Evolutionary conservation across 805 yeast genomes (phyloP), one percentile per base, ranked within the genome.

Genomic region (Teunomyces funiuensis): DNA sequence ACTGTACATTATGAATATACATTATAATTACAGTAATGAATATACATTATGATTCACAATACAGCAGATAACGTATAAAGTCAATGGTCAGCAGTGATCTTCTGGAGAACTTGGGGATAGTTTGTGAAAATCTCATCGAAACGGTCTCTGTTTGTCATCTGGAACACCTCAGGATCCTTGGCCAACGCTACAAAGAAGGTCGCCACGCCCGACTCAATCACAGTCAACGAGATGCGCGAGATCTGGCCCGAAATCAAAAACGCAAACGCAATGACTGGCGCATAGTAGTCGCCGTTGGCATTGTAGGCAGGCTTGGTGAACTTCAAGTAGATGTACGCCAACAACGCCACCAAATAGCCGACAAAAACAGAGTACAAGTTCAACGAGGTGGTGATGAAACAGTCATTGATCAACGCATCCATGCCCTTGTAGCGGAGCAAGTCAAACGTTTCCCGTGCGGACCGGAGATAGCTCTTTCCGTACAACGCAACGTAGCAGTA

Each of bases 131-230:
- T 73, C 51, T 75, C 80, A 45, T 83, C 81, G 54, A 82, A 85
- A 46, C 79, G 60, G 43, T 66, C 66, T 49, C 95, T 88, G 57
- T 88, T 83, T 33, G 85, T 76, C 65, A 74, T 73, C 56, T 79
- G 81, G 70, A 85, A 83, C 6, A 85, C 80, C 52, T 87, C 95
- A 0, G 97, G 97, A 52, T 88, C 90, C 53, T 81, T 79, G 10
- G 90, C 88, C 54, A 87, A 70, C 0, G 93, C 89, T 34, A 90
- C 83, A 61, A 88, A 83, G 58, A 90, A 83, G 0, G 96, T 85
- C 16, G 90, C 79, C 8, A 82, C 80, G 9, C 97, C 97, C 7
- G 89, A 82, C 47, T 82, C 83, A 36, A 90, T 79, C 1, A 88
- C 84, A 30, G 84, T 83, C 47, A 82, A 78, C 10, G 91, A 73